A percentile compares a stretch with the other conserved stretches of the same genome.
Conservation (phyloP, 768 basidiomycete species). For the Lanmaoa rubissima region DNA sequence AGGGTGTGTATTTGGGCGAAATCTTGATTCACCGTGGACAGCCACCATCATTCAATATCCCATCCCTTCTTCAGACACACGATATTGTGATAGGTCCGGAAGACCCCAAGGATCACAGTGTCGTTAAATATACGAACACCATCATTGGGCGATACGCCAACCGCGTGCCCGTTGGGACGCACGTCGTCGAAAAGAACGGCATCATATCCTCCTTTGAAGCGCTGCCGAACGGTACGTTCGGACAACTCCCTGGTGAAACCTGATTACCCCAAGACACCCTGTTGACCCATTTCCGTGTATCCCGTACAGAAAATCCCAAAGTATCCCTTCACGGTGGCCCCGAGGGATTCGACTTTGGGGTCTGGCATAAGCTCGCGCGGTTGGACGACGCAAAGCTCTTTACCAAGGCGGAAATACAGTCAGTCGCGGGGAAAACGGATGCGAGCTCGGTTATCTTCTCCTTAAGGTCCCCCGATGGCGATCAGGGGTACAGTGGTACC, state of each 20-base stretch:
- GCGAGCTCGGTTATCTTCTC: constrained; percentile 50
- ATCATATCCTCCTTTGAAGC: constrained; percentile 47
- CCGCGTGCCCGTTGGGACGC: constrained; percentile 61
- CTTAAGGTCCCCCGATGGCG: constrained; percentile 57
- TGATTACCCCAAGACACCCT: no score
- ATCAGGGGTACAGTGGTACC: constrained; percentile 69
- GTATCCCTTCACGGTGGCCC: constrained; percentile 77
- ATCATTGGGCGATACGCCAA: constrained; percentile 74
- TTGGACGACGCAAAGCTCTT: constrained; percentile 50
- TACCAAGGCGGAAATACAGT: constrained; percentile 48
- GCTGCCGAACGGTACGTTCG: constrained; percentile 34
- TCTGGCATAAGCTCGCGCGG: constrained; percentile 48
- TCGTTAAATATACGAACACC: constrained; percentile 69
- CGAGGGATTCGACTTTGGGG: constrained; percentile 56
- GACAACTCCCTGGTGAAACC: not conserved
- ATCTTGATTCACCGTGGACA: not conserved
- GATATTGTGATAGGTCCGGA: constrained; percentile 77
- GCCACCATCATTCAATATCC: not conserved
- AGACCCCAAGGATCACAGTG: constrained; percentile 52
- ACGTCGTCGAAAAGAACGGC: constrained; percentile 52
- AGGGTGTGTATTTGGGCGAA: constrained; percentile 39
- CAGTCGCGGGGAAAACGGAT: constrained; percentile 36
- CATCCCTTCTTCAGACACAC: constrained; percentile 49
- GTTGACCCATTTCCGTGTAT: constrained; percentile 8
- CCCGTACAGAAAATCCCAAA: constrained; percentile 39